phyloP scores from a whole-genome alignment of 2,329 filamentous ascomycete genomes.

The Botrytis byssoidea region DNA sequence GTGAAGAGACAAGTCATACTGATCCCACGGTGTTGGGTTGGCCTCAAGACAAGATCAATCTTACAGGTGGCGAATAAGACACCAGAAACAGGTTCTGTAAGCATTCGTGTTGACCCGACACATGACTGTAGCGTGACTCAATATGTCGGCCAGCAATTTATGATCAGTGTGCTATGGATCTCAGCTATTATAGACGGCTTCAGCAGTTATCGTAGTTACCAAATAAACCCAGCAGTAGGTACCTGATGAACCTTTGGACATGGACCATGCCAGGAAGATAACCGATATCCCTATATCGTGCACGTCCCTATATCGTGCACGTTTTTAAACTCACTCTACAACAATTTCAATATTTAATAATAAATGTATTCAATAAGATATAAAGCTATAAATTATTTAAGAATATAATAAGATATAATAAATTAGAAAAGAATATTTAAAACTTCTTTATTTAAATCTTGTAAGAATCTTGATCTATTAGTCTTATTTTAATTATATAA shows the following conservation, averaged over 20 bases:
- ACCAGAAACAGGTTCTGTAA: constrained; percentile 2
- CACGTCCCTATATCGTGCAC: too few relatives aligned
- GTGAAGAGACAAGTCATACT: neutral
- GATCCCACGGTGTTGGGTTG: neutral
- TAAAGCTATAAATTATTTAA: too few relatives aligned
- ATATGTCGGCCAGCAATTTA: neutral
- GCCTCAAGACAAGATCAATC: neutral
- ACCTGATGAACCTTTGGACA: neutral
- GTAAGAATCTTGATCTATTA: too few relatives aligned
- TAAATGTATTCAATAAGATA: too few relatives aligned
- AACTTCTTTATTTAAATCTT: too few relatives aligned
- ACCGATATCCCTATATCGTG: too few relatives aligned
- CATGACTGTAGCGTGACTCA: neutral
- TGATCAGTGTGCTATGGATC: neutral
- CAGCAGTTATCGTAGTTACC: neutral
- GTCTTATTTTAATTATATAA: too few relatives aligned
- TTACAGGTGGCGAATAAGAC: neutral
- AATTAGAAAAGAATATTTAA: too few relatives aligned
- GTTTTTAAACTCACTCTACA: too few relatives aligned
- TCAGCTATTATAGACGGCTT: neutral
- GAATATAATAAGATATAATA: too few relatives aligned
- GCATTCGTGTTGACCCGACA: constrained; percentile 2
- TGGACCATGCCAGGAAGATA: neutral
- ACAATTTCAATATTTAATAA: too few relatives aligned
- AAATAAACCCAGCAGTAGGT: neutral